Evolutionary conservation across 306 rosid genomes (phyloP).

Genomic region (Prunus persica): Prunus_persica_NCBIv2 NC_034009.1:3333501-3334000

Average conservation of each 20-base stretch:
- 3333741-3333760: neutral
- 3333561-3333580: neutral
- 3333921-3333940: neutral
- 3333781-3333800: neutral
- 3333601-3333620: neutral
- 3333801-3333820: slow-evolving; percentile 1
- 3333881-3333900: neutral
- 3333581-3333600: neutral
- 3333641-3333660: neutral
- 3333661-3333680: neutral
- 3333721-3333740: neutral
- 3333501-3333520: slow-evolving; percentile 4
- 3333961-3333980: slow-evolving; percentile 2
- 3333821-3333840: neutral
- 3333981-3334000: neutral
- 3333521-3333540: slow-evolving; percentile 1
- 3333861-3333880: neutral
- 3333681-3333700: slow-evolving; percentile 2
- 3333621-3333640: neutral
- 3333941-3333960: neutral
- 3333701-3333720: neutral
- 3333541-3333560: neutral
- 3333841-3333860: slow-evolving; percentile 1
- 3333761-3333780: neutral
- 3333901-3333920: neutral